Percentiles rank a stretch among this genome's conserved stretches.
Evolutionary conservation across 805 yeast genomes (phyloP).

Genomic region (Spencermartinsiella europaea): DNA sequence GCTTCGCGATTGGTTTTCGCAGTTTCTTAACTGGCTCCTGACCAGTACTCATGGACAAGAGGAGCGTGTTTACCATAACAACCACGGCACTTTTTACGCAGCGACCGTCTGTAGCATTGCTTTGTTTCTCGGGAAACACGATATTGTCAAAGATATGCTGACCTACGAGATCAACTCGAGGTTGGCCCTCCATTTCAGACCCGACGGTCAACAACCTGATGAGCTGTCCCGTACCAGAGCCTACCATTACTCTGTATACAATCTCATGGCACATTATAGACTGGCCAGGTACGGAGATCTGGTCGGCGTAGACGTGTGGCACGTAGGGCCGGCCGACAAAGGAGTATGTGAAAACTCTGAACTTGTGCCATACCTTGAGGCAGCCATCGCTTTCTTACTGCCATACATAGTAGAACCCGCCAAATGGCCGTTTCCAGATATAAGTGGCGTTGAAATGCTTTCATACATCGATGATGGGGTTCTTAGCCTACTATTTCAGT

Average conservation of each 20-base stretch:
- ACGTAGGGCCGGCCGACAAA: neutral
- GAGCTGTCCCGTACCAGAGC: constrained; percentile 4
- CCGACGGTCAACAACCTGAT: constrained; percentile 2
- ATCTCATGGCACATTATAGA: neutral
- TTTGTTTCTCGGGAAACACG: neutral
- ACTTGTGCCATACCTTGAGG: neutral
- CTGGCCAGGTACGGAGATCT: neutral
- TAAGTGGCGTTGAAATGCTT: neutral
- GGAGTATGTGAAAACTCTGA: neutral
- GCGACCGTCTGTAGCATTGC: neutral
- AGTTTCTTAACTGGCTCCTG: neutral
- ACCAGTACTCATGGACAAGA: constrained; percentile 2
- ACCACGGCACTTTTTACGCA: constrained; percentile 2
- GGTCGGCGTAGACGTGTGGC: constrained; percentile 1
- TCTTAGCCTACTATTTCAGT: neutral
- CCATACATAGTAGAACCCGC: neutral
- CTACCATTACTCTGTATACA: constrained; percentile 3
- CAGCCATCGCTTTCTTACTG: neutral
- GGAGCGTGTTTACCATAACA: neutral
- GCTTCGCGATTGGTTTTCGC: constrained; percentile 1
- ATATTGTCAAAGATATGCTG: neutral
- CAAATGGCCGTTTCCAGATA: neutral
- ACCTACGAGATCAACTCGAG: neutral
- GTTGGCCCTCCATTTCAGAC: neutral
- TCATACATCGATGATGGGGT: neutral